Conservation (phyloP, 768 basidiomycete species). For the Rhizopogon vesiculosus region DNA sequence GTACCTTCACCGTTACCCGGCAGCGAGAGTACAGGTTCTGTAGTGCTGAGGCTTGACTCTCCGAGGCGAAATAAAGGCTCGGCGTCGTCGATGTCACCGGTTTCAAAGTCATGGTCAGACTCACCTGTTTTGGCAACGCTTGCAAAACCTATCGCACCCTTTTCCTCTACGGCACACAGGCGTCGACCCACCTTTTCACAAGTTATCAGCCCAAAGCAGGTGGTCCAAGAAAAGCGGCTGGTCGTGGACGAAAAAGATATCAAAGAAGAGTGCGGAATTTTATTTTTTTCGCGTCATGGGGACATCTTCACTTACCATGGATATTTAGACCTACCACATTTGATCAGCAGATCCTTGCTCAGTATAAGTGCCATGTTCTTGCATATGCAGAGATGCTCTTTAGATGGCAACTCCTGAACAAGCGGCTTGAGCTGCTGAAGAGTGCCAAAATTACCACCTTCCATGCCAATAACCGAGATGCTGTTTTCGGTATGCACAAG, state of each 20-base stretch:
- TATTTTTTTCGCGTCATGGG: background rate
- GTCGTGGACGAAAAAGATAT: constrained; percentile 27
- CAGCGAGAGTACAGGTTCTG: constrained; percentile 9
- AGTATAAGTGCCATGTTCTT: constrained; percentile 50
- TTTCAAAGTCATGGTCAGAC: constrained; percentile 60
- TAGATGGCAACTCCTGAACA: constrained; percentile 66
- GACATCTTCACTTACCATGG: constrained; percentile 4
- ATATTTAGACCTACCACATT: constrained; percentile 24
- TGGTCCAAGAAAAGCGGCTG: constrained; percentile 33
- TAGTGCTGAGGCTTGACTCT: constrained; percentile 18
- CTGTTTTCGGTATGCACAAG: constrained; percentile 29
- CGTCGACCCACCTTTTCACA: constrained; percentile 41
- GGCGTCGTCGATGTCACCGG: constrained; percentile 23
- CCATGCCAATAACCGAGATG: constrained; percentile 22
- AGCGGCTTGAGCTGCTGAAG: constrained; percentile 72
- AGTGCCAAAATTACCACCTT: constrained; percentile 38
- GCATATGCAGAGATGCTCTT: constrained; percentile 73
- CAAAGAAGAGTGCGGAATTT: constrained; percentile 10
- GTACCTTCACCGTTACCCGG: constrained; percentile 21
- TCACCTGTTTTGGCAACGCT: constrained; percentile 26
- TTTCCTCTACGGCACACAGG: constrained; percentile 35
- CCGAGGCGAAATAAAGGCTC: constrained; percentile 22
- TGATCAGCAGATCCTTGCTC: constrained; percentile 35
- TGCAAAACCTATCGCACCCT: constrained; percentile 30
- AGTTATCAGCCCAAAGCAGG: constrained; percentile 26